Base-by-base conservation (phyloP, 495 filamentous ascomycete genomes). In the Xylaria telfairii region DNA sequence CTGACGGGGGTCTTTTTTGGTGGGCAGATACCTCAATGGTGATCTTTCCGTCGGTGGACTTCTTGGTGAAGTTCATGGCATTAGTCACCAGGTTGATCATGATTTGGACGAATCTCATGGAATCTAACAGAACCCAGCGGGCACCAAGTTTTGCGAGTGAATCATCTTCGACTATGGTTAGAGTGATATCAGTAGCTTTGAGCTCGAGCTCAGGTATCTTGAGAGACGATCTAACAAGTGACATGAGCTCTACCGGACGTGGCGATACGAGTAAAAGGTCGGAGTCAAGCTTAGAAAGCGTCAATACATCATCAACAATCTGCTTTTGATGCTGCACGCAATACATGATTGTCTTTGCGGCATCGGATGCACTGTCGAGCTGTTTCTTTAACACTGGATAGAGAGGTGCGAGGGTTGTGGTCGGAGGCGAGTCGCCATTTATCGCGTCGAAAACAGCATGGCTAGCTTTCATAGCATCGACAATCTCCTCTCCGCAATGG, bases 281-380 rank as follows among this genome's bases (percentile, higher is more conserved):
- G 3, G 90, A 91, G 72, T 95, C 92, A 21, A 95, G 84, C 75
- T 95, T 95, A 2, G 91, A 93, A 68, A 93, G 87, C 4, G 90
- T 92, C 54, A 95, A 81, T 15, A 95, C 89, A 74, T 94, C 92
- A 74, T 94, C 91, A 4, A 95, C 89, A 51, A 96, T 94, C 12
- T 91, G 84, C 77, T 92, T 92, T 76, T 95, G 92, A 75, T 95
- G 93, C 69, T 89, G 86, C 6, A 91, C 88, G 71, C 92, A 95
- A 7, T 90, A 84, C 15, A 87, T 83, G 71, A 96, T 95, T 2
- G 91, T 95, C 64, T 93, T 89, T 5, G 91, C 90, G 2, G 89
- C 90, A 74, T 94, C 89, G 32, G 92, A 84, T 59, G 84, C 84
- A 21, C 80, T 80, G 4, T 87, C 67, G n/a, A 92, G 81, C 17